Evolutionary conservation across 495 filamentous ascomycete species (phyloP), one percentile per base, ranked within the genome.

Genomic region (Achaetomiella virescens): DNA sequence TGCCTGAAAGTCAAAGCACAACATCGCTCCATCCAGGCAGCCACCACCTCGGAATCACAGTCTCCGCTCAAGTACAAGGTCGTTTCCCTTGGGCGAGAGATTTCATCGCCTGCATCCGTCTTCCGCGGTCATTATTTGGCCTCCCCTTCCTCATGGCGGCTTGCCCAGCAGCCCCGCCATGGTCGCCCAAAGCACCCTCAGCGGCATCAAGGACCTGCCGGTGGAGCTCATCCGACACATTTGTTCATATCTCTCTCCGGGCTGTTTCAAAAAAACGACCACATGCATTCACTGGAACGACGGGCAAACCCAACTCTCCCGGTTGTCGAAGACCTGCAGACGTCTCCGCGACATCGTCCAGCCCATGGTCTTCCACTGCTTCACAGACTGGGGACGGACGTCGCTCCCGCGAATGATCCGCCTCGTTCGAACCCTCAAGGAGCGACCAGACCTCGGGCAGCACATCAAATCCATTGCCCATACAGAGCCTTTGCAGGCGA

Each of bases 361-460:
- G 35, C 57, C 57, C 38, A 12, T 49, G 18, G 22, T 59, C 38
- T 59, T 54, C 20, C 40, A n/a, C 2, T 37, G 35, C 38, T 29
- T 50, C 40, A 9, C 37, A 7, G 7, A 42, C 15, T 29, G 25
- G 17, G 18, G 38, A 36, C 12, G 14, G 9, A 22, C 22, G 2
- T 8, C 42, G 5, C 11, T 7, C 15, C 21, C 9, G 3, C 21
- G 3, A 17, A 29, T 43, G 27, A 36, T 45, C 45, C 20, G 24
- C 1, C 36, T 59, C 20, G 6, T 44, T 15, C 45, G 43, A 11
- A 25, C 51, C 25, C 51, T 59, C 27, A 24, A 24, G 6, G 12
- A 24, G 20, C 57, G 57, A 4, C 57, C 51, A 6, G 57, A 59
- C 21, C 57, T 59, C 33, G 51, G 37, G 15, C 45, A 21, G 7